Conservation (phyloP, 306 rosid species). For the Prunus mira region DNA sequence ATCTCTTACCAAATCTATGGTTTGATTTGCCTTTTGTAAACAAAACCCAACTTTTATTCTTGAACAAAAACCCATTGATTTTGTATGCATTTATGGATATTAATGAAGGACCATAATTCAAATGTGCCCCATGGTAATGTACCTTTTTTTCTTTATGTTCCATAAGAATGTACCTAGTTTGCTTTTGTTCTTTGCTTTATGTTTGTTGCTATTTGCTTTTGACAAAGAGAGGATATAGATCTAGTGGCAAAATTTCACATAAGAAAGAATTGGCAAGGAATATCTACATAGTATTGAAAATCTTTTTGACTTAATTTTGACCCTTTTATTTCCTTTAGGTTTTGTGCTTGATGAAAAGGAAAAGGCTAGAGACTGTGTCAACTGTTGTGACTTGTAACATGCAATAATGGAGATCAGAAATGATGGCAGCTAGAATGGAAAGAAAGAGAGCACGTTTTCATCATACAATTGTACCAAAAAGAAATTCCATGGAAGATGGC, state of each 20-base stretch:
- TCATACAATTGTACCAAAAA: conserved; percentile 16
- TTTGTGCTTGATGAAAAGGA: conserved; percentile 15
- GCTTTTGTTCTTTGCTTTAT: conserved; percentile 6
- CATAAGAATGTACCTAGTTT: neutral
- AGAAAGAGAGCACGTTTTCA: conserved; percentile 28
- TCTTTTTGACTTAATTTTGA: conserved; percentile 26
- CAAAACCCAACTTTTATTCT: neutral
- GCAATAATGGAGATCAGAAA: conserved; percentile 46
- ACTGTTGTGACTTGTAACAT: conserved; percentile 12
- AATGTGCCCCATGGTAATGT: conserved; percentile 11
- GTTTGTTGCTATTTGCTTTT: conserved; percentile 28
- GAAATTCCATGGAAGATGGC: conserved; percentile 30
- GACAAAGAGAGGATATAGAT: conserved; percentile 20
- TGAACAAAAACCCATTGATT: conserved; percentile 1
- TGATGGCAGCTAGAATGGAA: conserved; percentile 8
- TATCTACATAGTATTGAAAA: conserved; percentile 10
- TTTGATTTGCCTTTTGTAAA: neutral
- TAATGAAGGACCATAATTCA: conserved; percentile 14
- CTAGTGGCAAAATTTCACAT: conserved; percentile 30
- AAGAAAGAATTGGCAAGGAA: conserved; percentile 2
- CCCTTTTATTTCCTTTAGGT: conserved; percentile 30
- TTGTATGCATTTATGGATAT: neutral
- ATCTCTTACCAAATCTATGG: neutral
- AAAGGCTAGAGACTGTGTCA: conserved; percentile 25
- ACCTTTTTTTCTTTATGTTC: conserved; percentile 10